These are phyloP conservation scores for Tylopilus cervinicoccineus DNA, from an alignment of 768 basidiomycete genomes.

Conservation along the genomic window DNA sequence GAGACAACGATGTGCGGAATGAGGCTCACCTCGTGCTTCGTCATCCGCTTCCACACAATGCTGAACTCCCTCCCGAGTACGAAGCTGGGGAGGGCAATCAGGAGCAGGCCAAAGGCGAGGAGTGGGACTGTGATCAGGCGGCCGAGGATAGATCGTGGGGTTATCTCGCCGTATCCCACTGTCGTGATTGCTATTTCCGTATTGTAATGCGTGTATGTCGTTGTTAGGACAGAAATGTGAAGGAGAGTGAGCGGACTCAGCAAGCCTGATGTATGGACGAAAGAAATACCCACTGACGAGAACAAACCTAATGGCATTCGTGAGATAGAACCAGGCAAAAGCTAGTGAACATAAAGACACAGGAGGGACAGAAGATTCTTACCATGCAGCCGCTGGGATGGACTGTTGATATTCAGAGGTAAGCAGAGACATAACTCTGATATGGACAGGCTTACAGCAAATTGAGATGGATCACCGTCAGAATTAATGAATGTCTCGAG, in stretches of 20 bases:
- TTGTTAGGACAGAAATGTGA: not conserved
- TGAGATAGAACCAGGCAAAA: not conserved
- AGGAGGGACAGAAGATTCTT: slow-evolving; percentile 22
- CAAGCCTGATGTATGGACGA: not conserved
- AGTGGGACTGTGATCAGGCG: slow-evolving; percentile 82
- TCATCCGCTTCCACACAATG: slow-evolving; percentile 85
- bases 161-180: slow-evolving; percentile 90
- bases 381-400: slow-evolving; percentile 79
- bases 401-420: slow-evolving; percentile 34
- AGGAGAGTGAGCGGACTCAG: not conserved
- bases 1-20: not conserved
- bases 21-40: slow-evolving; percentile 38
- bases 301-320: slow-evolving; percentile 49
- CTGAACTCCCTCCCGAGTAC: slow-evolving; percentile 92
- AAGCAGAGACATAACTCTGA: not conserved
- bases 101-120: slow-evolving; percentile 79
- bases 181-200: slow-evolving; percentile 70
- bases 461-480: slow-evolving; percentile 80
- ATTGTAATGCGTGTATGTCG: too few species aligned
- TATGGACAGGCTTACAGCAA: slow-evolving; percentile 46
- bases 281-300: slow-evolving; percentile 60
- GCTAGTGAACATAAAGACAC: not conserved
- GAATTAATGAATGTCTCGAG: slow-evolving; percentile 79
- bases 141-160: slow-evolving; percentile 83
- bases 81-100: slow-evolving; percentile 89